These are phyloP conservation scores for Botrytis deweyae DNA, from an alignment of 2,329 filamentous ascomycete genomes.

Conservation along the genomic window DNA sequence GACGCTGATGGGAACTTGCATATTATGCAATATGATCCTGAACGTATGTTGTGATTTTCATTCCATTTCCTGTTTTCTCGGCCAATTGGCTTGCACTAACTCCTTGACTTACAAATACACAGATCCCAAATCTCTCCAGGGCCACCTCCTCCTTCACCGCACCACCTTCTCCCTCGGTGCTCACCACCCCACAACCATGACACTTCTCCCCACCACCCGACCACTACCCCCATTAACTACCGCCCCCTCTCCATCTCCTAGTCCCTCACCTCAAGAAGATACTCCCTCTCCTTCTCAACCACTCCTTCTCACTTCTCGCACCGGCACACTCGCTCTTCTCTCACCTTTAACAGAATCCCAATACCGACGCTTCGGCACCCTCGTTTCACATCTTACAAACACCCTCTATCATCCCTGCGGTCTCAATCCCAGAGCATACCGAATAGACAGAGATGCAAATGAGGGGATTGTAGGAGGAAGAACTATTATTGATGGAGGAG, in stretches of 20 bases:
- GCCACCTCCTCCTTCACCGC: constrained; percentile 80
- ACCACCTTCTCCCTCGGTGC: constrained; percentile 83
- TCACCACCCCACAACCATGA: constrained; percentile 72
- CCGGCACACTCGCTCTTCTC: constrained; percentile 74
- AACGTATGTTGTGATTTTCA: constrained; percentile 60
- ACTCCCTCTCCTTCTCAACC: constrained; percentile 42
- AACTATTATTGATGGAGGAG: constrained; percentile 67
- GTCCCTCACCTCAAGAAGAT: constrained; percentile 30
- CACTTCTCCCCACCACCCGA: constrained; percentile 69
- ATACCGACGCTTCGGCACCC: constrained; percentile 79
- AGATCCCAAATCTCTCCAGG: constrained; percentile 93
- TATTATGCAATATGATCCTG: constrained; percentile 89
- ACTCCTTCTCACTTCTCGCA: constrained; percentile 70
- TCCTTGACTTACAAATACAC: constrained; percentile 10
- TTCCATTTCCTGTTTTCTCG: constrained; percentile 8
- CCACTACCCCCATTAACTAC: constrained; percentile 48
- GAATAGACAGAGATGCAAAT: constrained; percentile 57
- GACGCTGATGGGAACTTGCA: constrained; percentile 86
- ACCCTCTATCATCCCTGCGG: constrained; percentile 75
- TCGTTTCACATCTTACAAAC: constrained; percentile 76
- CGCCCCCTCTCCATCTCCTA: constrained; percentile 39
- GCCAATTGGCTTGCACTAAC: not conserved
- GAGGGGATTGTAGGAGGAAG: constrained; percentile 45
- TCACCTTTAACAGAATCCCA: constrained; percentile 74
- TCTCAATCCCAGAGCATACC: constrained; percentile 79